Percentiles rank a stretch among this genome's conserved stretches.
Conservation (phyloP, 2,329 filamentous ascomycete genomes). For the Fusarium tanahbumbuense region DNA sequence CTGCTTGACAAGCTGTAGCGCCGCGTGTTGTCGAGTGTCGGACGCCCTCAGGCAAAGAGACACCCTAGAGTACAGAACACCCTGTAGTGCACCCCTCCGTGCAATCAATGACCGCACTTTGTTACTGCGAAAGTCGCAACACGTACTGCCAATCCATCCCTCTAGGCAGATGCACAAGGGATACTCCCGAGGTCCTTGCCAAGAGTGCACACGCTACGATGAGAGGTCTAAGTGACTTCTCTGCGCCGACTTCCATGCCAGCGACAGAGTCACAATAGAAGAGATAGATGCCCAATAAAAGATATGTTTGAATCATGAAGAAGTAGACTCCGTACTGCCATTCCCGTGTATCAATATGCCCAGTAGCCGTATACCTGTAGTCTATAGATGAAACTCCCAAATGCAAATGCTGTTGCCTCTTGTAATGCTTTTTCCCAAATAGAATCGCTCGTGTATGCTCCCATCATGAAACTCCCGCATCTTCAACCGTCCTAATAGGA, state of each 20-base stretch:
- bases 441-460: neutral
- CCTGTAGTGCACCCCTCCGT: neutral
- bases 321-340: neutral
- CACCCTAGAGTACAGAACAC: too few relatives aligned
- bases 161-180: too few relatives aligned
- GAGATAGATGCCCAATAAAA: too few relatives aligned
- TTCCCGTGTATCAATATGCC: neutral
- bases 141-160: too few relatives aligned
- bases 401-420: neutral
- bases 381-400: neutral
- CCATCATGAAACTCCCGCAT: neutral
- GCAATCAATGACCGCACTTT: neutral
- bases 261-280: too few relatives aligned
- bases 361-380: neutral
- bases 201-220: too few relatives aligned
- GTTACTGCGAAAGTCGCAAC: rapidly evolving
- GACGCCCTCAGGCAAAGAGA: too few relatives aligned
- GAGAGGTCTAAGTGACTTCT: too few relatives aligned
- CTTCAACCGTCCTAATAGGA: conserved; percentile 6
- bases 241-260: too few relatives aligned
- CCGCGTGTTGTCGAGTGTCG: rapidly evolving
- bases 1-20: neutral
- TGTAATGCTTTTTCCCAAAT: neutral
- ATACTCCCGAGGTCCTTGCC: too few relatives aligned
- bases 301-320: too few relatives aligned